phyloP scores from a whole-genome alignment of 2,329 filamentous ascomycete species.

The Pseudocercospora cruenta region DNA sequence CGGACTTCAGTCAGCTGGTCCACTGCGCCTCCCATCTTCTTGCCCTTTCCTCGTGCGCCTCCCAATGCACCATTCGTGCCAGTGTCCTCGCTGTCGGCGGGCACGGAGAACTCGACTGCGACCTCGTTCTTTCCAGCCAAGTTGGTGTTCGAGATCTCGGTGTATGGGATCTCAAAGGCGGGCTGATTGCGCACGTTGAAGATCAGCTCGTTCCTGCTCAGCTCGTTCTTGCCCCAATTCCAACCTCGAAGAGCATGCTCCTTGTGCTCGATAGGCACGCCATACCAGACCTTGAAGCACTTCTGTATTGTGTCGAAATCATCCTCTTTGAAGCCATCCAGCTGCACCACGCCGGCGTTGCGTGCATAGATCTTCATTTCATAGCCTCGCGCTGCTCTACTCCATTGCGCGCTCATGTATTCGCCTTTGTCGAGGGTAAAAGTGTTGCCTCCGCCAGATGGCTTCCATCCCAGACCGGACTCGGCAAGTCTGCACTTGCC shows the following conservation, averaged over 20 bases:
- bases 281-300: slow-evolving; percentile 98
- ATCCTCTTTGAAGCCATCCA: slow-evolving; percentile 94
- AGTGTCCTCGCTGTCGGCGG: slow-evolving; percentile 70
- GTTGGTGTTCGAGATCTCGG: slow-evolving; percentile 97
- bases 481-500: slow-evolving; percentile 96
- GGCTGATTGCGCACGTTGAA: slow-evolving; percentile 98
- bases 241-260: slow-evolving; percentile 95
- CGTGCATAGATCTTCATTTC: slow-evolving; percentile 90
- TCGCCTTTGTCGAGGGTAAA: slow-evolving; percentile 90
- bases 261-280: slow-evolving; percentile 85
- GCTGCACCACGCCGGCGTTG: slow-evolving; percentile 82
- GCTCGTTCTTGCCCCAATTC: slow-evolving; percentile 99
- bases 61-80: slow-evolving; percentile 74
- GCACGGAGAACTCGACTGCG: slow-evolving; percentile 86
- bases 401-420: slow-evolving; percentile 90
- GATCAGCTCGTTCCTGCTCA: slow-evolving; percentile 88
- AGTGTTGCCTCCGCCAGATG: slow-evolving; percentile 77
- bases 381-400: slow-evolving; percentile 85
- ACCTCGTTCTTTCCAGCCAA: slow-evolving; percentile 97
- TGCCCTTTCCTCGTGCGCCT: slow-evolving; percentile 75
- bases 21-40: slow-evolving; percentile 83
- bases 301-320: slow-evolving; percentile 90
- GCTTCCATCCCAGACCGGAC: slow-evolving; percentile 94
- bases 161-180: slow-evolving; percentile 95
- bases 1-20: slow-evolving; percentile 98